phyloP scores from a whole-genome alignment of 768 basidiomycete genomes.

The Termitomyces titanicus region DNA sequence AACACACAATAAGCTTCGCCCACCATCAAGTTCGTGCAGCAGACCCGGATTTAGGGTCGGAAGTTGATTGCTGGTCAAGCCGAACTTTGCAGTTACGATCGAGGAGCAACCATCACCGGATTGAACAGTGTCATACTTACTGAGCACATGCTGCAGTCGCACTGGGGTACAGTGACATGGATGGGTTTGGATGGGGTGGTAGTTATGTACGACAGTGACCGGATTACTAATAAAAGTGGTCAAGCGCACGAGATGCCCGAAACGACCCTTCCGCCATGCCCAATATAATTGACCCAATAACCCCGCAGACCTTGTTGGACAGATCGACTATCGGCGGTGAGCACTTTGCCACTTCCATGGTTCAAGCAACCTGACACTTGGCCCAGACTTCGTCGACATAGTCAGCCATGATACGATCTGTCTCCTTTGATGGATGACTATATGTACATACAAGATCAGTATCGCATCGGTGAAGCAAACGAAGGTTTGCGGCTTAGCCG shows the following conservation, averaged over 20 bases:
- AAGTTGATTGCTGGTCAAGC: neutral
- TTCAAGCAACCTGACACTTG: conserved; percentile 21
- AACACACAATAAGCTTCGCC: conserved; percentile 4
- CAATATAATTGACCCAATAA: too few relatives aligned
- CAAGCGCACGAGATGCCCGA: too few relatives aligned
- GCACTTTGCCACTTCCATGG: neutral
- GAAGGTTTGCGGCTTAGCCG: conserved; percentile 20
- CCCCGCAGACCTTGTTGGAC: too few relatives aligned
- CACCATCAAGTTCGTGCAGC: neutral
- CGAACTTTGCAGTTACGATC: neutral
- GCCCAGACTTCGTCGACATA: conserved; percentile 39
- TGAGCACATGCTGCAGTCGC: neutral
- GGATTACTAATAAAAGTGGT: too few relatives aligned
- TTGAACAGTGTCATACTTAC: neutral
- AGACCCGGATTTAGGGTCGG: neutral
- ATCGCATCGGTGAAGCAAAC: neutral
- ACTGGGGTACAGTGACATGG: neutral
- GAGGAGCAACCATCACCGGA: neutral
- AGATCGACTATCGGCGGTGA: too few relatives aligned
- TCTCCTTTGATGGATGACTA: conserved; percentile 50
- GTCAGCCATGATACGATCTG: conserved; percentile 50
- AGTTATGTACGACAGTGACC: too few relatives aligned
- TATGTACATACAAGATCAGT: neutral
- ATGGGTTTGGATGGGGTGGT: too few relatives aligned
- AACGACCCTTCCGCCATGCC: too few relatives aligned